Evolutionary conservation across 768 basidiomycete genomes (phyloP).

Genomic region (Galerina marginata): DNA sequence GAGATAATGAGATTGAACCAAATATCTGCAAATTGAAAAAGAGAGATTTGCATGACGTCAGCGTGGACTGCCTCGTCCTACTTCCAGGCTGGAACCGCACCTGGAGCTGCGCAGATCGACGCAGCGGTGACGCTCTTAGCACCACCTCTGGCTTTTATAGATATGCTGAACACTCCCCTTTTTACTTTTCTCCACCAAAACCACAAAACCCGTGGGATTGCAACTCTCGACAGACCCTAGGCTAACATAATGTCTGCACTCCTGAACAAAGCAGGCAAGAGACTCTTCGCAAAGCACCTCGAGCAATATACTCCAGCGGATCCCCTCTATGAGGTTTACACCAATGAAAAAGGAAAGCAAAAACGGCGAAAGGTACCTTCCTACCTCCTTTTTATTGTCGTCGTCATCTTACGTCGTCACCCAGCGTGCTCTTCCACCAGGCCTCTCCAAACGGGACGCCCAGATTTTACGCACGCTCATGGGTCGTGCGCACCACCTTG

Average conservation of each 20-base stretch:
- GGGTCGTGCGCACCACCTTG: conserved; percentile 81
- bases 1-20: no score
- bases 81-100: no score
- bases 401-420: background rate
- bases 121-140: no score
- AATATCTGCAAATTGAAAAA: no score
- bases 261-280: conserved; percentile 53
- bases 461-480: conserved; percentile 78
- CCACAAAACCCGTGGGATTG: no score
- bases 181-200: no score
- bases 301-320: conserved; percentile 73
- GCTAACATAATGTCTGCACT: conserved; percentile 31
- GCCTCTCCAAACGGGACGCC: conserved; percentile 77
- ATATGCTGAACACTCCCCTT: no score
- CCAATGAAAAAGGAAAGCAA: conserved; percentile 59
- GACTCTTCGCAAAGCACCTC: conserved; percentile 68
- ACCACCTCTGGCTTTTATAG: no score
- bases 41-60: no score
- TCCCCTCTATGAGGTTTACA: conserved; percentile 73
- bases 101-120: no score
- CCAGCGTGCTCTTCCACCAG: conserved; percentile 74
- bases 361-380: conserved; percentile 59
- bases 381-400: background rate
- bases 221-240: conserved; percentile 4
- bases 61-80: no score